Evolutionary conservation across 2,329 filamentous ascomycete genomes (phyloP).

Genomic region (Phoma sp.): DNA sequence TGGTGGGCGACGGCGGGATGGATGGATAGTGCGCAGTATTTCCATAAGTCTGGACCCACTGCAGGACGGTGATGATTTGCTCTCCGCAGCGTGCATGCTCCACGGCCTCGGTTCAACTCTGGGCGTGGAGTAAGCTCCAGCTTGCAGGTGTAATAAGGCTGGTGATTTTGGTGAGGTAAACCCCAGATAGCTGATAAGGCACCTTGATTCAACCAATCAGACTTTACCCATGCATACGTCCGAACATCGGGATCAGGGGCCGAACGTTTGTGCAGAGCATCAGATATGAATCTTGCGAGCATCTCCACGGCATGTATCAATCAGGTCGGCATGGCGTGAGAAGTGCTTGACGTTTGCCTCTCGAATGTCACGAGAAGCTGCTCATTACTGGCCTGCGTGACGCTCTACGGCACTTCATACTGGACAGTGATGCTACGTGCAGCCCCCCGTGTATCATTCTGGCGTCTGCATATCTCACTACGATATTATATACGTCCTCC

Average conservation of each 20-base stretch:
- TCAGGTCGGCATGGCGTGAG: slow-evolving; percentile 10
- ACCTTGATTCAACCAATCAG: slow-evolving; percentile 20
- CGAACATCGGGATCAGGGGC: slow-evolving; percentile 18
- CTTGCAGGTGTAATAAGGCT: background rate
- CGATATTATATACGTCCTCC: too few species aligned
- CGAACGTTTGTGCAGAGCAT: slow-evolving; percentile 7
- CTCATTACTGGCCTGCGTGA: too few species aligned
- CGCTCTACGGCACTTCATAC: too few species aligned
- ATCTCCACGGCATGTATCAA: slow-evolving; percentile 6
- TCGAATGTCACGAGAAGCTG: too few species aligned
- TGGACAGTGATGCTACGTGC: too few species aligned
- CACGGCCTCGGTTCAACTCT: slow-evolving; percentile 6
- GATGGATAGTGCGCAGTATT: slow-evolving; percentile 14
- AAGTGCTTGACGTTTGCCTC: too few species aligned
- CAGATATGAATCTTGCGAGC: background rate
- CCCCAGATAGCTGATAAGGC: slow-evolving; percentile 29
- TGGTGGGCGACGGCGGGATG: slow-evolving; percentile 15
- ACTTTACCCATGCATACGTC: background rate
- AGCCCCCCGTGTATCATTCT: too few species aligned
- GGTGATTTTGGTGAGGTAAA: slow-evolving; percentile 32
- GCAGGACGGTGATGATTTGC: slow-evolving; percentile 15
- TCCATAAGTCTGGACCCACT: background rate
- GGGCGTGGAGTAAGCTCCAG: slow-evolving; percentile 24
- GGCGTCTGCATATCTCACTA: too few species aligned
- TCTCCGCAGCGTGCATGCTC: background rate